These are phyloP conservation scores for Lolium multiflorum DNA, from an alignment of 176 grass and related monocot species.

Conservation along the genomic window DNA sequence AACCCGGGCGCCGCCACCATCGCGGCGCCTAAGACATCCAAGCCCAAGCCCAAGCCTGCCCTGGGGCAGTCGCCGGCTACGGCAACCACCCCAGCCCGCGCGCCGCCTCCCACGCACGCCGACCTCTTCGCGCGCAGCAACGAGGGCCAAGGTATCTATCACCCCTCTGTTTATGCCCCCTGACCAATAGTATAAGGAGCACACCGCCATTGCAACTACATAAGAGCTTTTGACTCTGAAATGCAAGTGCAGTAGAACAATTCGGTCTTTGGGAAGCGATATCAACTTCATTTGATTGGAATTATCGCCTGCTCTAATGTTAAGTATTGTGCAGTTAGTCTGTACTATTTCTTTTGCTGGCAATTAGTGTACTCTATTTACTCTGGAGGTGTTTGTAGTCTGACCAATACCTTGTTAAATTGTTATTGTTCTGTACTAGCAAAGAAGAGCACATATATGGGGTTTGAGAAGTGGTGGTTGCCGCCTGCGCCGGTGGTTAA, in stretches of 20 bases:
- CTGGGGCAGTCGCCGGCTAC: conserved; percentile 1
- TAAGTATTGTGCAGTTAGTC: background rate
- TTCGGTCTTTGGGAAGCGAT: background rate
- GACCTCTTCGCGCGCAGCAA: conserved; percentile 57
- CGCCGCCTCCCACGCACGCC: conserved; percentile 42
- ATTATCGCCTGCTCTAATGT: background rate
- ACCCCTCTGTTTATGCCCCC: background rate
- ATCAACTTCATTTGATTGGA: background rate
- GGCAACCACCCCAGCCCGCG: conserved; percentile 9
- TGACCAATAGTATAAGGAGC: background rate
- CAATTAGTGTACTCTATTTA: background rate
- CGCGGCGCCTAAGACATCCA: conserved; percentile 47
- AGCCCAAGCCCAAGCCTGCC: conserved; percentile 41
- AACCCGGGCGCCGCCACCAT: conserved; percentile 47
- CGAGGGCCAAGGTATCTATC: conserved; percentile 49
- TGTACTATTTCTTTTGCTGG: background rate
- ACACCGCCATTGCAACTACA: background rate
- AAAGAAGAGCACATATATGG: conserved; percentile 72
- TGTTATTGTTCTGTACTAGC: conserved; percentile 40
- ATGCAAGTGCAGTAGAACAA: background rate
- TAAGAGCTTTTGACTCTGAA: background rate
- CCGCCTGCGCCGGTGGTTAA: conserved; percentile 77
- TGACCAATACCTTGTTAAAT: background rate
- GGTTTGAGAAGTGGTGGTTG: conserved; percentile 91
- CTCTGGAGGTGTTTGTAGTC: background rate